Percentiles rank a stretch among this genome's conserved stretches.
Evolutionary conservation across 2,329 filamentous ascomycete genomes (phyloP).

Genomic region (Hymenoscyphus albidus): DNA sequence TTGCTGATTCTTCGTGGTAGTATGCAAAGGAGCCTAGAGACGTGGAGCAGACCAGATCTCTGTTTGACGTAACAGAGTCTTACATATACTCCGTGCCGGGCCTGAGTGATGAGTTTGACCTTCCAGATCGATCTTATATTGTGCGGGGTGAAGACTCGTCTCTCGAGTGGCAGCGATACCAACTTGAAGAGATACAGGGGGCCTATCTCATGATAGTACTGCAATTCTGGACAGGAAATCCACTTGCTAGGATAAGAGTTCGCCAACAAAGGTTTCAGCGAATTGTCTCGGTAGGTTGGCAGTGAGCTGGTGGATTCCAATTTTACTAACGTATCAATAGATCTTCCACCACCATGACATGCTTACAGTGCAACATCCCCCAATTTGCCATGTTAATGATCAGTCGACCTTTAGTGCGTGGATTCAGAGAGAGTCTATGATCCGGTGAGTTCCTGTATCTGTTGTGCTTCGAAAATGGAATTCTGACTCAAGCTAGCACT

Average conservation of each 20-base stretch:
- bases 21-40: conserved; percentile 28
- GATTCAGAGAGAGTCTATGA: conserved; percentile 31
- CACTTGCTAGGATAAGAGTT: conserved; percentile 28
- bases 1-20: conserved; percentile 16
- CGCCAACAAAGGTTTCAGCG: conserved; percentile 31
- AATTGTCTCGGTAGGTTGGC: conserved; percentile 28
- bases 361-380: conserved; percentile 27
- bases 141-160: conserved; percentile 23
- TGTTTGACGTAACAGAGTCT: conserved; percentile 30
- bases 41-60: conserved; percentile 23
- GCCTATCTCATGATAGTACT: conserved; percentile 33
- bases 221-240: conserved; percentile 34
- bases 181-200: conserved; percentile 34
- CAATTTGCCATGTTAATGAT: conserved; percentile 25
- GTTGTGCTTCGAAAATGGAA: not conserved
- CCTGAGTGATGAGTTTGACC: conserved; percentile 31
- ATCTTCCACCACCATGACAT: conserved; percentile 31
- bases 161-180: conserved; percentile 32
- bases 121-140: conserved; percentile 28
- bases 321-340: conserved; percentile 16
- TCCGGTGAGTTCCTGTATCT: conserved; percentile 22
- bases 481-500: conserved; percentile 17
- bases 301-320: not conserved
- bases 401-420: conserved; percentile 29
- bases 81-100: conserved; percentile 31